A percentile compares a stretch with the other conserved stretches of the same genome.
Evolutionary conservation across 805 yeast genomes (phyloP).

Genomic region (Monosporozyma servazzii): DNA sequence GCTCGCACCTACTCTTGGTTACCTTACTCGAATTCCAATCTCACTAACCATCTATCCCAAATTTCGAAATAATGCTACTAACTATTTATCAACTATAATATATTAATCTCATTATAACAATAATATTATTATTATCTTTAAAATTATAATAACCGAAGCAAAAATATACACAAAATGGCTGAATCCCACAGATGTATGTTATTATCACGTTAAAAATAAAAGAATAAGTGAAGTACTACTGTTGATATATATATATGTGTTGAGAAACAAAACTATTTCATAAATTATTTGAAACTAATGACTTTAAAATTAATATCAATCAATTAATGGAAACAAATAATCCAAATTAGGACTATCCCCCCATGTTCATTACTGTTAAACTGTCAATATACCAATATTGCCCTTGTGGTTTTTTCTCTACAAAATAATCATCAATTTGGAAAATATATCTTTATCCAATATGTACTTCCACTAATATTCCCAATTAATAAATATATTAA

Average conservation of each 20-base stretch:
- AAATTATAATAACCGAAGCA: conserved; percentile 1
- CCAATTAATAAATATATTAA: background rate
- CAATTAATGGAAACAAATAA: no score
- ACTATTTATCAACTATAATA: background rate
- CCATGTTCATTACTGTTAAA: no score
- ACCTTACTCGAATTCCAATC: background rate
- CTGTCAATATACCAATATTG: no score
- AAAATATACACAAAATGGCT: conserved; percentile 54
- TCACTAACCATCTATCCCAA: background rate
- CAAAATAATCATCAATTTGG: no score
- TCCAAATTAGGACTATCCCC: no score
- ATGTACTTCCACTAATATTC: no score
- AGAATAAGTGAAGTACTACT: background rate
- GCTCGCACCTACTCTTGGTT: background rate
- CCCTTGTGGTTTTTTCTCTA: no score
- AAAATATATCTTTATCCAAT: no score
- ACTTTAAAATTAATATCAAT: no score
- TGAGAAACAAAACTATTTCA: background rate
- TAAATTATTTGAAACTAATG: no score
- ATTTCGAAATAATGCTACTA: background rate
- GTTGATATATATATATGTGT: background rate
- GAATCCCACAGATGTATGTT: conserved; percentile 96
- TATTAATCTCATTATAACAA: background rate
- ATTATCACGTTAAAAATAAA: background rate
- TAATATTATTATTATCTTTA: background rate